phyloP scores from a whole-genome alignment of 164 flowering plant species.

The Vitis cinerea region DNA sequence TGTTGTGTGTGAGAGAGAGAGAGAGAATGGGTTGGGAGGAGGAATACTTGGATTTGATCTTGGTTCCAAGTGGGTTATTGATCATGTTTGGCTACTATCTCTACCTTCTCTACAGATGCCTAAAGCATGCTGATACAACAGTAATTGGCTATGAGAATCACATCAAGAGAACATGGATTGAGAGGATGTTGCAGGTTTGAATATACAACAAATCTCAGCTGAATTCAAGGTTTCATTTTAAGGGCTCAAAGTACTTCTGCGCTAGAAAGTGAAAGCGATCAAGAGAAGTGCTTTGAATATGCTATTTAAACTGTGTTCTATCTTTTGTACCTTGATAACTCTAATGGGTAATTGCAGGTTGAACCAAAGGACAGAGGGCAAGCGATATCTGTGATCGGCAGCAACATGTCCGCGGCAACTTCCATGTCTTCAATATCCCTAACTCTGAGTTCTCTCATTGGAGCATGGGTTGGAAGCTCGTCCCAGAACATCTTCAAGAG shows the following conservation, averaged over 20 bases:
- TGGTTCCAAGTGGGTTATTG: slow-evolving; percentile 59
- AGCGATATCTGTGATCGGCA: slow-evolving; percentile 41
- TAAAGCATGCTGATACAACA: slow-evolving; percentile 42
- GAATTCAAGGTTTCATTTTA: too few species aligned
- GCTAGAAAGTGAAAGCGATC: too few species aligned
- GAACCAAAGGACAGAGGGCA: slow-evolving; percentile 30
- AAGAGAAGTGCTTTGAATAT: not conserved
- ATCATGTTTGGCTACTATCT: slow-evolving; percentile 67
- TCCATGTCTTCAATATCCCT: slow-evolving; percentile 48
- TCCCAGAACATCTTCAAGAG: slow-evolving; percentile 32
- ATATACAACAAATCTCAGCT: too few species aligned
- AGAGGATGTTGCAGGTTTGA: slow-evolving; percentile 56
- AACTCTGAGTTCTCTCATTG: slow-evolving; percentile 59
- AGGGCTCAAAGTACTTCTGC: too few species aligned
- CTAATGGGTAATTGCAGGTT: slow-evolving; percentile 21
- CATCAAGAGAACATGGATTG: slow-evolving; percentile 65
- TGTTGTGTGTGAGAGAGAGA: not conserved
- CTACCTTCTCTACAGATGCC: slow-evolving; percentile 51
- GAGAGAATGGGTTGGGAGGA: slow-evolving; percentile 33
- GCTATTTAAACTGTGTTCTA: not conserved
- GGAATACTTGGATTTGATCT: slow-evolving; percentile 52
- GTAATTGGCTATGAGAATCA: slow-evolving; percentile 73
- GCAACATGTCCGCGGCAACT: slow-evolving; percentile 55
- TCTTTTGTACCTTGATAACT: not conserved
- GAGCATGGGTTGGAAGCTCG: slow-evolving; percentile 60